Conservation (phyloP, 2,329 filamentous ascomycete genomes). For the Escovopsis sp. region DNA sequence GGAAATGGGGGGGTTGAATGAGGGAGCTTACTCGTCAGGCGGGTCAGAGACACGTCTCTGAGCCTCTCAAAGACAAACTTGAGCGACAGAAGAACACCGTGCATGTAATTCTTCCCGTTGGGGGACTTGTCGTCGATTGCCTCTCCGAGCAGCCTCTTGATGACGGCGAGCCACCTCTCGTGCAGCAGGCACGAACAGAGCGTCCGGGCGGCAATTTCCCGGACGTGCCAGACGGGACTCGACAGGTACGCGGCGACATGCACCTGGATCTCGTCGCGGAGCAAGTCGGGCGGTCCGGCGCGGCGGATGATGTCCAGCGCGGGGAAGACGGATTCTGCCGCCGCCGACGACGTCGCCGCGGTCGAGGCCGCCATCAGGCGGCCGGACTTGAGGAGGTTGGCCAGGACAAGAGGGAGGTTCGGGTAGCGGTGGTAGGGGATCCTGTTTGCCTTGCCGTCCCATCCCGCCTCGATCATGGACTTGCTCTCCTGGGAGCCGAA, state of each 20-base stretch:
- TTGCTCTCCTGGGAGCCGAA: slow-evolving; percentile 66
- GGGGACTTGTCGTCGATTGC: slow-evolving; percentile 12
- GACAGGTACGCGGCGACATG: slow-evolving; percentile 48
- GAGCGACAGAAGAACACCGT: slow-evolving; percentile 42
- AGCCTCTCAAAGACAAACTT: slow-evolving; percentile 43
- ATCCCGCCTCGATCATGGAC: slow-evolving; percentile 41
- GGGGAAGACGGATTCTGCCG: slow-evolving; percentile 63
- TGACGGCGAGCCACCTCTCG: slow-evolving; percentile 29
- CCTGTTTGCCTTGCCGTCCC: slow-evolving; percentile 48
- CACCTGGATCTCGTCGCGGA: slow-evolving; percentile 38
- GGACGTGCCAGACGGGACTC: slow-evolving; percentile 64
- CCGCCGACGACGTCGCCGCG: slow-evolving; percentile 26
- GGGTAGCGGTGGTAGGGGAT: slow-evolving; percentile 59
- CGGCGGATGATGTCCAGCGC: slow-evolving; percentile 69
- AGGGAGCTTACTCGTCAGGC: slow-evolving; percentile 25
- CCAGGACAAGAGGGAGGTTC: slow-evolving; percentile 46
- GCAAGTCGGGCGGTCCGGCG: slow-evolving; percentile 47
- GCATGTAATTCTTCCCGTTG: slow-evolving; percentile 35
- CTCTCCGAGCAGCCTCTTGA: slow-evolving; percentile 23
- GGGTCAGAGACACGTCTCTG: slow-evolving; percentile 28
- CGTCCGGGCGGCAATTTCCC: slow-evolving; percentile 66
- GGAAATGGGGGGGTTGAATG: not conserved
- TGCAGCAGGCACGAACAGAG: slow-evolving; percentile 47
- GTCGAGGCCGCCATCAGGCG: slow-evolving; percentile 28
- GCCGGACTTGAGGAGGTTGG: slow-evolving; percentile 44